phyloP scores from a whole-genome alignment of 2,329 filamentous ascomycete genomes.

The Arachnomyces sp. region DNA sequence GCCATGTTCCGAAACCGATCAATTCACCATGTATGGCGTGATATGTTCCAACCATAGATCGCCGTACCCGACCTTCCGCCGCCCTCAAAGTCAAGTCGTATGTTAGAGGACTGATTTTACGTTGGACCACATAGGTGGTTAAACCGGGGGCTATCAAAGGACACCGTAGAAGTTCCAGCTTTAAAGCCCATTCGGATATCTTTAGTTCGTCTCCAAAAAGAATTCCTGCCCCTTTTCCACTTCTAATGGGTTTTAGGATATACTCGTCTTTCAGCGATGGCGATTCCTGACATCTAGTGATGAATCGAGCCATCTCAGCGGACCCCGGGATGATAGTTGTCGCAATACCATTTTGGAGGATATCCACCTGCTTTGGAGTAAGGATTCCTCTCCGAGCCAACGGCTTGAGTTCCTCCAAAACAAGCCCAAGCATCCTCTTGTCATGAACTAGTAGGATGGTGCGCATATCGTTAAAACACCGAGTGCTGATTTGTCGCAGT shows the following conservation, averaged over 20 bases:
- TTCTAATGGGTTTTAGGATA: conserved; percentile 18
- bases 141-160: conserved; percentile 2
- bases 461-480: conserved; percentile 27
- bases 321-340: conserved; percentile 21
- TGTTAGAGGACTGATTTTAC: conserved; percentile 13
- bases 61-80: conserved; percentile 6
- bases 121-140: conserved; percentile 17
- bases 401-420: conserved; percentile 19
- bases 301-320: conserved; percentile 12
- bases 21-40: conserved; percentile 18
- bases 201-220: conserved; percentile 17
- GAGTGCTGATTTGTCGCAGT: conserved; percentile 16
- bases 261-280: conserved; percentile 15
- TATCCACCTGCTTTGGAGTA: conserved; percentile 11
- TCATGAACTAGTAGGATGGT: conserved; percentile 24
- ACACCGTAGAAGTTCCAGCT: conserved; percentile 13
- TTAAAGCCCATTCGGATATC: conserved; percentile 14
- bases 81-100: conserved; percentile 16
- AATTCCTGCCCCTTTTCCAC: conserved; percentile 19
- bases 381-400: conserved; percentile 16
- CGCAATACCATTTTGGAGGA: conserved; percentile 16
- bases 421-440: conserved; percentile 27
- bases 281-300: conserved; percentile 1
- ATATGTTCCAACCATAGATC: conserved; percentile 21
- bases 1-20: conserved; percentile 20